These are phyloP conservation scores for Gigaspora rosea DNA, from an alignment of 192 early-diverging fungal species.

Conservation along the genomic window DNA sequence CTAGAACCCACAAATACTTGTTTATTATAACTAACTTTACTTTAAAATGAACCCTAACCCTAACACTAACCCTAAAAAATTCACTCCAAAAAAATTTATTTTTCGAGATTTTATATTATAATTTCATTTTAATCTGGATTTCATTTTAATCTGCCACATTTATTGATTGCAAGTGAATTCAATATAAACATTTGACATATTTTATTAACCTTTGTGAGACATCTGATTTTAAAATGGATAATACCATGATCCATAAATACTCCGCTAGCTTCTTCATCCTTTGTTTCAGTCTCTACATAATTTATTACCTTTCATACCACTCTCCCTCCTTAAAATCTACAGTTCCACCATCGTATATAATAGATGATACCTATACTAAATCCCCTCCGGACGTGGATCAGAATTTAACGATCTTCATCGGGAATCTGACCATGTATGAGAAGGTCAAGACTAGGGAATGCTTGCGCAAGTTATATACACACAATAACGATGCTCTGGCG, in stretches of 20 bases:
- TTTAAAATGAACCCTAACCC: too few relatives aligned
- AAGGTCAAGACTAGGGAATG: not conserved
- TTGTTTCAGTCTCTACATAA: not conserved
- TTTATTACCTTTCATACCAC: not conserved
- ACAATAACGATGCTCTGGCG: not conserved
- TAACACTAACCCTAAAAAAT: too few relatives aligned
- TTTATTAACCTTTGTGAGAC: not conserved
- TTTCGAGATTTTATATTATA: too few relatives aligned
- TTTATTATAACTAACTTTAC: too few relatives aligned
- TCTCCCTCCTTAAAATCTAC: not conserved
- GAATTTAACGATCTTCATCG: not conserved
- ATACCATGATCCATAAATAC: not conserved
- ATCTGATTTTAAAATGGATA: not conserved
- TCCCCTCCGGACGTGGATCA: not conserved
- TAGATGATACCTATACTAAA: not conserved
- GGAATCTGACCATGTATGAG: not conserved
- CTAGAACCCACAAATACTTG: too few relatives aligned
- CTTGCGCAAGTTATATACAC: not conserved
- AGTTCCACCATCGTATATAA: not conserved
- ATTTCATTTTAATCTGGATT: too few relatives aligned
- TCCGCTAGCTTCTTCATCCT: not conserved
- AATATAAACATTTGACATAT: too few relatives aligned
- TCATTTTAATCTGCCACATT: too few relatives aligned
- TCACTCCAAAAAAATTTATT: too few relatives aligned
- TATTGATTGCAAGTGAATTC: too few relatives aligned